phyloP scores from a whole-genome alignment of 805 yeast species.

The Wickerhamomyces bisporus region DNA sequence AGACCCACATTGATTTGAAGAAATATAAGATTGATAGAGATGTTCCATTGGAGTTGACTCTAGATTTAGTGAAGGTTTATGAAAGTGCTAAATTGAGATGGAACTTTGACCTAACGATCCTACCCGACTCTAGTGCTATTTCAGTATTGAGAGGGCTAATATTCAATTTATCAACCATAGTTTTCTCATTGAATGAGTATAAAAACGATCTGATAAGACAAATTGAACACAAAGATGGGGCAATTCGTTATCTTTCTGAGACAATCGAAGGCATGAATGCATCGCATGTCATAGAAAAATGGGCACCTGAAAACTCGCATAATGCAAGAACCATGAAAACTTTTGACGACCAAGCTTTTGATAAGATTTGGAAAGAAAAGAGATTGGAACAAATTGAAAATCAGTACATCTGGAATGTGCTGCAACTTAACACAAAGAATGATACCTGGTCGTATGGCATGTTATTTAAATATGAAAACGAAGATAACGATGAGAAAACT shows the following conservation, averaged over 20 bases:
- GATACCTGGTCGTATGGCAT: constrained; percentile 14
- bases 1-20: constrained; percentile 5
- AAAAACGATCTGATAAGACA: constrained; percentile 13
- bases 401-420: constrained; percentile 19
- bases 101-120: constrained; percentile 17
- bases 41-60: constrained; percentile 14
- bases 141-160: constrained; percentile 17
- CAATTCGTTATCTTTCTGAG: constrained; percentile 26
- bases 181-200: constrained; percentile 17
- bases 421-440: constrained; percentile 7
- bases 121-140: constrained; percentile 20
- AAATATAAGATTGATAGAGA: constrained; percentile 14
- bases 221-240: constrained; percentile 26
- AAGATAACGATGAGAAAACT: neutral
- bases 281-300: constrained; percentile 21
- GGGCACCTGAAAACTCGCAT: constrained; percentile 29
- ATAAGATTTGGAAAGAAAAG: constrained; percentile 15
- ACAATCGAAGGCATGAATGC: constrained; percentile 21
- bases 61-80: constrained; percentile 9
- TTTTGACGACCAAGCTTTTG: constrained; percentile 14
- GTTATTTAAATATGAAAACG: constrained; percentile 6
- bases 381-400: constrained; percentile 7
- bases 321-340: constrained; percentile 19
- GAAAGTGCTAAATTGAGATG: constrained; percentile 13
- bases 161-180: constrained; percentile 17